Evolutionary conservation across 164 flowering plant genomes (phyloP), one percentile per base, ranked within the genome.

Genomic region (Platanus orientalis): DNA sequence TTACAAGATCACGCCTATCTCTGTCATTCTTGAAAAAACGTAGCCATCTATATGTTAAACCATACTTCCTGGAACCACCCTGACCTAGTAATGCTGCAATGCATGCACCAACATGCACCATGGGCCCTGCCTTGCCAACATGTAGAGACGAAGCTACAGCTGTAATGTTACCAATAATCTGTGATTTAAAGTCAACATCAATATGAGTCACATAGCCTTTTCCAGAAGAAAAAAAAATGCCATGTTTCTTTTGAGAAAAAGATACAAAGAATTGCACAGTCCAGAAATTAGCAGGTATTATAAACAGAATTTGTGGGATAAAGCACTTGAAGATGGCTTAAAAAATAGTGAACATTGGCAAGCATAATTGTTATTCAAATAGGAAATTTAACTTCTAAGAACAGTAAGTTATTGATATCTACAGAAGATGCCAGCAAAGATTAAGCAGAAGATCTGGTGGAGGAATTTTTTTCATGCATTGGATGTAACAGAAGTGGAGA

Each of bases 121-220:
- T 69, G 25, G 98, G 97, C 57, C 97, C 98, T 42, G 94, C 98
- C 80, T 90, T 90, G 32, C 98, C 98, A 57, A 89, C 67, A 58
- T 71, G 62, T 48, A 93, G 86, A 62, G 94, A 85, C 14, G 90
- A 65, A 21, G 98, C 85, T n/a, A 87, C 97, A 0, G 87, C 96
- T 52, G 78, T 39, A 57, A 93, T 82, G 81, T 83, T 87, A 39
- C 97, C 98, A 58, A 87, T 23, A 20, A 93, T 78, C 98, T 93
- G 84, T 34, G 64, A 11, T n/a, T 63, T 67, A n/a, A 14, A 32
- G 49, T 56, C 54, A 58, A 63, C 27, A 66, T 26, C 44, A 28
- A 56, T 53, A 16, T 0, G 10, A 34, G 39, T n/a, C n/a, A n/a
- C n/a, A n/a, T n/a, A n/a, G n/a, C n/a, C n/a, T n/a, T n/a, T n/a